Base-by-base conservation (phyloP, 306 rosid genomes). In the Sphenostylis stenocarpa region DNA sequence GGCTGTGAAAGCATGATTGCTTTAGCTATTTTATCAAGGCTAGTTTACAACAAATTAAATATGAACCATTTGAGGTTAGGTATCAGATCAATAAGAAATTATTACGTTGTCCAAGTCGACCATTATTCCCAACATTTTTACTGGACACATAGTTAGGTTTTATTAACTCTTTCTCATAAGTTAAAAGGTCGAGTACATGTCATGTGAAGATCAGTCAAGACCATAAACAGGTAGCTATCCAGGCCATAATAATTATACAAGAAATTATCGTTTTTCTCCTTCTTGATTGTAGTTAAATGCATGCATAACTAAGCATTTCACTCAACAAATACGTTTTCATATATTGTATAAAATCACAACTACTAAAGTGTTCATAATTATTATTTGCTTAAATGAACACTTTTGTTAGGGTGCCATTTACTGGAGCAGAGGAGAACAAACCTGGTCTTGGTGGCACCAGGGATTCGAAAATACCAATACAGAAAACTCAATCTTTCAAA, bases 401-500 rank as follows among this genome's bases (percentile, higher is more conserved):
- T 80, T 79, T 29, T 73, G 75, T 76, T 64, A 86, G 97, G 85
- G 14, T 19, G 34, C 85, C 77, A 75, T 62, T 66, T 85, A 44
- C 88, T 7, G 71, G 69, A 7, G 21, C 5, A 11, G 75, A 78
- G 61, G 86, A 75, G 39, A 80, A 70, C 17, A 74, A 73, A 61
- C 60, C 58, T 60, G 81, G 70, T 72, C 57, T 19, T 6, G 61
- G 73, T 81, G 78, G 85, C 52, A 43, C 70, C 58, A 68, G 55
- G 63, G 89, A 86, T 73, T 72, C 10, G 82, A 84, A 82, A 73
- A 73, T 85, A 77, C 48, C 78, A 44, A 60, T 75, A 1, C 92
- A 78, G 58, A 85, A 83, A 69, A 58, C 86, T 15, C 84, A 31
- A 51, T 80, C 96, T 73, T 82, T 83, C 79, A 86, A 87, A 92